Evolutionary conservation across 106 monocot genomes (phyloP), one percentile per base, ranked within the genome.

Genomic region (Triglochin maritima): DNA sequence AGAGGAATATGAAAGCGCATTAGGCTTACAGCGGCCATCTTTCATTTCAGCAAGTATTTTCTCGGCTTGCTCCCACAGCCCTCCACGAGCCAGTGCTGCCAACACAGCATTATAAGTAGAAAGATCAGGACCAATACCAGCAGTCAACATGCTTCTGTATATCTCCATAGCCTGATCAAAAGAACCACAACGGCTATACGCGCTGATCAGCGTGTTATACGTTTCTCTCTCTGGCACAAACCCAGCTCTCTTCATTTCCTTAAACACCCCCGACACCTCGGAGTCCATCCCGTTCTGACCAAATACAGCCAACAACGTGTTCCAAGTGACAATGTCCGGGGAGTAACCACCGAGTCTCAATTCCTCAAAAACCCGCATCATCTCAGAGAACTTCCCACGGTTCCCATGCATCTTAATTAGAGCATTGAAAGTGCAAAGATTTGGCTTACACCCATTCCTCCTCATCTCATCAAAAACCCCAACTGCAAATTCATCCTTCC

Each of bases 201-300:
- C 88, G 78, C 85, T 77, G 60, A 98, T 98, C 67, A 98, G 63
- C 4, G 98, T 86, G 79, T 92, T 92, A 65, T 86, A 98, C 13
- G 98, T 98, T 9, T 92, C 86, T 62, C 98, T 88, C 74, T 92
- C 92, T 4, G 98, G 98, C 42, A 98, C 77, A 79, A 84, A 98
- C 5, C 98, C 98, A 7, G 98, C 88, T 56, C 81, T 86, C 75
- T 88, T 98, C 98, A 98, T 98, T 77, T 98, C 98, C 79, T 92
- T 98, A 62, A 98, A 98, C 14, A 98, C 77, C 49, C 84, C 82
- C 1, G 84, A 82, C 1, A 98, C 82, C 72, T 98, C 92, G 0
- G 83, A 67, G 4, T 84, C 86, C 86, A 89, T 81, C 14, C 88
- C 92, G 65, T 89, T 89, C 68, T 92, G 98, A 46, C 98, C 92